Base-by-base conservation (phyloP, 176 grass and related monocot species). In the Rhipidocladum racemiflorum region DNA sequence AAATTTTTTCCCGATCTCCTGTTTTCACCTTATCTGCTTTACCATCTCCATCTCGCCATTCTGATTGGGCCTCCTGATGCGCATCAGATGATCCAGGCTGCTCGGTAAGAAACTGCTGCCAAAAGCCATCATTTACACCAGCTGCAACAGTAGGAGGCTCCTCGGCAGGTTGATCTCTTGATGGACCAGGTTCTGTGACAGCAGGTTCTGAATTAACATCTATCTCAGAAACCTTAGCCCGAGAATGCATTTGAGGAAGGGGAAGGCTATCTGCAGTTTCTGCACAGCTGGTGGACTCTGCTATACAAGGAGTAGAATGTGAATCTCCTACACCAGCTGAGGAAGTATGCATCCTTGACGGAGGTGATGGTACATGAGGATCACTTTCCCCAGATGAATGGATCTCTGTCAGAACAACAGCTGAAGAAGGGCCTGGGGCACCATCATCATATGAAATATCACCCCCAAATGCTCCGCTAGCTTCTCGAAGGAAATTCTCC, bases 81-180 rank as follows among this genome's bases (percentile, higher is more conserved):
- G 51, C 81, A 69, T 86, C 80, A 27, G 74, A 75, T 0, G 39
- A 84, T 9, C 85, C 92, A 70, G 92, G 92, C 24, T 85, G 92
- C 82, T 99, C 96, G 10, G 87, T 91, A 83, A 95, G 91, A 86
- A 99, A 95, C 76, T 99, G 96, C 76, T 91, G 79, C 96, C 96
- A 95, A 80, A 99, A 99, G 7, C 87, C 80, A 81, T 99, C 97
- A 4, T 99, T 99, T 80, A 70, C 76, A 0, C 93, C 97, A 48
- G 90, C 13, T 69, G 75, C 17, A 8, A 74, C 75, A 29, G 69
- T 46, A 28, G 81, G 67, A 32, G 46, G 65, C 51, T 79, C 62
- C 72, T 70, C 61, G 1, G 14, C 45, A 38, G 77, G 54, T 85
- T 78, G 66, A 70, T 91, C 89, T 82, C 87, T 91, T 21, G 87